Conservation (phyloP, 352 stramenopile species). For the Blastocystis sp. region DNA sequence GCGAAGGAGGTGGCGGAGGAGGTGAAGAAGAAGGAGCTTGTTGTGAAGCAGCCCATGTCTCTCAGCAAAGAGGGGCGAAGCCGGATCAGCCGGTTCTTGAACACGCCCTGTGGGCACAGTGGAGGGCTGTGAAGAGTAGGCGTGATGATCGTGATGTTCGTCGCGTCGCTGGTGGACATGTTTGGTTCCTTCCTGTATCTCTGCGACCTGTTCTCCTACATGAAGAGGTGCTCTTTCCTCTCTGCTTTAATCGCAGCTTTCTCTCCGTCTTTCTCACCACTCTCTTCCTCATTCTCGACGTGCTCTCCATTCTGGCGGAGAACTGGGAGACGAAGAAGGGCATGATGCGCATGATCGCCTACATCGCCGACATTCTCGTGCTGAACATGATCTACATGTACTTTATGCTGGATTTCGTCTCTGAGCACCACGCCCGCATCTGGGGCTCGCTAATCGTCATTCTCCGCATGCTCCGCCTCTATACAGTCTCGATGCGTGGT, state of each 20-base stretch:
- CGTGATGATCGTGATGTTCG: not conserved
- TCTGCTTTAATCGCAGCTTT: not conserved
- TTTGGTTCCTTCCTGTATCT: not conserved
- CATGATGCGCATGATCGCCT: not conserved
- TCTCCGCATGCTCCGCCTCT: not conserved
- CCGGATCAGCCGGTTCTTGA: not conserved
- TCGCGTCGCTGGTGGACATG: not conserved
- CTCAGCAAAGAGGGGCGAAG: no score
- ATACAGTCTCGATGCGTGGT: not conserved
- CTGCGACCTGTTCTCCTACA: not conserved
- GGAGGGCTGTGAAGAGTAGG: not conserved
- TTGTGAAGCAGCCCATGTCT: no score
- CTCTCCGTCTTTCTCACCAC: not conserved
- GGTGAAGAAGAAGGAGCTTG: not conserved
- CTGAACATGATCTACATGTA: not conserved
- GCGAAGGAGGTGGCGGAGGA: no score
- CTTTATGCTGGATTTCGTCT: not conserved
- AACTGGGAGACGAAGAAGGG: not conserved
- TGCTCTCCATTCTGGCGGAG: not conserved
- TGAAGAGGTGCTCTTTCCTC: not conserved
- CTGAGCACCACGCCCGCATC: not conserved
- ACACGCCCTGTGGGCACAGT: not conserved
- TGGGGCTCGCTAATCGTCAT: conserved; percentile 26
- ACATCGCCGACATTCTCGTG: not conserved
- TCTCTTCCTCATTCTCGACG: not conserved